Percentiles rank a stretch among this genome's conserved stretches.
These are phyloP conservation scores for Piper longum DNA, from an alignment of 164 flowering plant species.

Conservation along the genomic window DNA sequence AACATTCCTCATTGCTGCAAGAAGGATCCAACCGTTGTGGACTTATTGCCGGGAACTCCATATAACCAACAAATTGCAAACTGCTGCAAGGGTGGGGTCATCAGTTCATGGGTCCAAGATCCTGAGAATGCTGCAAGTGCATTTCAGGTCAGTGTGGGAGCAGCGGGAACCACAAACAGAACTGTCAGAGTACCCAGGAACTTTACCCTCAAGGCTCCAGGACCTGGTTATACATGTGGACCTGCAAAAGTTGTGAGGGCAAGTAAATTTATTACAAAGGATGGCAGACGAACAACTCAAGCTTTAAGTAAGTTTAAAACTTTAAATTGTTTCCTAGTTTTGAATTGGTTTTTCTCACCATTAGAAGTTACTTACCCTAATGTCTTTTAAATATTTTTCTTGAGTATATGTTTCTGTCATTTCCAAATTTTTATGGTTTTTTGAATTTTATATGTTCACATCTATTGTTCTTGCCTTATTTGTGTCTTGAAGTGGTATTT, in stretches of 20 bases:
- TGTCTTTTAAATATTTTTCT: too few species aligned
- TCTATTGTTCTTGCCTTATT: neutral
- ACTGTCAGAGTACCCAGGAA: constrained; percentile 49
- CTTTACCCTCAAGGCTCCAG: constrained; percentile 53
- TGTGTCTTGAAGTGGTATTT: too few species aligned
- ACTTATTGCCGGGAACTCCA: constrained; percentile 52
- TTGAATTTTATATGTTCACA: too few species aligned
- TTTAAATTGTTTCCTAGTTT: too few species aligned
- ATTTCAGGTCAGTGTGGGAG: constrained; percentile 67
- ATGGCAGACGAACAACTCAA: constrained; percentile 45
- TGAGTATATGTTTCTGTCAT: too few species aligned
- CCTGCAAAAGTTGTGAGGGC: constrained; percentile 34
- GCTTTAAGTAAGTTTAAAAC: constrained; percentile 37
- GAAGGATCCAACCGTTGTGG: constrained; percentile 39
- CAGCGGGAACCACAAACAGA: constrained; percentile 55
- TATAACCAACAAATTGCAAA: constrained; percentile 29
- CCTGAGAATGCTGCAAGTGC: constrained; percentile 34
- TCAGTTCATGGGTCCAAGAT: constrained; percentile 12
- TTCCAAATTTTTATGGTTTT: too few species aligned
- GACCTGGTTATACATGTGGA: constrained; percentile 64
- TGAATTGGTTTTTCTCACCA: too few species aligned
- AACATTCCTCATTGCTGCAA: constrained; percentile 4
- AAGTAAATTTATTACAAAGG: constrained; percentile 26
- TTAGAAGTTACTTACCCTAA: too few species aligned
- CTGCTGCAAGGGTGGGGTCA: too few species aligned